These are phyloP conservation scores for Nitzschia sp. DNA, from an alignment of 108 stramenopile species.

Conservation along the genomic window DNA sequence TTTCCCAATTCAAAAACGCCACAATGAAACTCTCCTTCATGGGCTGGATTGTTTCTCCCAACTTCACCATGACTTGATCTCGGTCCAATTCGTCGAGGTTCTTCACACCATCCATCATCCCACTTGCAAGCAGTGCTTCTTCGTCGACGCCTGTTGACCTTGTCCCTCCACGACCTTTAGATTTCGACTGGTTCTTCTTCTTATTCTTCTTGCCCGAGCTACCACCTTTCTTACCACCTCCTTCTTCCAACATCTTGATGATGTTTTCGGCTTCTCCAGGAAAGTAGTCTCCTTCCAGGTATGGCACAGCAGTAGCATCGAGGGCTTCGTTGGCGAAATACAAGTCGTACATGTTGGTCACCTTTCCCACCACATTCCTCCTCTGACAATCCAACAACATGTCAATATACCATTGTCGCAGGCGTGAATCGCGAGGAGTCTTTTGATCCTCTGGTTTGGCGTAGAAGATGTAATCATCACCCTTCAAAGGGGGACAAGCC, in stretches of 20 bases:
- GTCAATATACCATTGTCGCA: slow-evolving; percentile 94
- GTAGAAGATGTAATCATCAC: slow-evolving; percentile 98
- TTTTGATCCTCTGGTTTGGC: slow-evolving; percentile 98
- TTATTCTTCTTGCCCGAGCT: slow-evolving; percentile 64
- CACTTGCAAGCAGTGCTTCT: slow-evolving; percentile 67
- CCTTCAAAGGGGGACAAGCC: slow-evolving; percentile 98
- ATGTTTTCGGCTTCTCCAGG: slow-evolving; percentile 97
- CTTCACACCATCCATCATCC: slow-evolving; percentile 50
- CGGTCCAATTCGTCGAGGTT: slow-evolving; percentile 59
- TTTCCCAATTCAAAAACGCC: slow-evolving; percentile 88
- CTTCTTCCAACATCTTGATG: slow-evolving; percentile 91
- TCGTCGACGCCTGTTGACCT: slow-evolving; percentile 60
- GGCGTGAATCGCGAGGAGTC: slow-evolving; percentile 86
- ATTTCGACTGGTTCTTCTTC: slow-evolving; percentile 48
- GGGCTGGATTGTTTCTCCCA: slow-evolving; percentile 89
- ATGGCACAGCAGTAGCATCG: slow-evolving; percentile 89
- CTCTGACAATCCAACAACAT: slow-evolving; percentile 91
- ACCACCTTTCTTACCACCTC: slow-evolving; percentile 60
- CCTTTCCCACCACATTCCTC: slow-evolving; percentile 82
- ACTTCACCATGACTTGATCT: slow-evolving; percentile 92
- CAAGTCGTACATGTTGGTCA: slow-evolving; percentile 94
- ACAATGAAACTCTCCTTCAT: slow-evolving; percentile 99
- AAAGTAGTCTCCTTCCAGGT: slow-evolving; percentile 98
- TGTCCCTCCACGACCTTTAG: slow-evolving; percentile 59
- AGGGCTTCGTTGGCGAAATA: slow-evolving; percentile 81